Evolutionary conservation across 1,284 basidiomycete genomes (phyloP).

Genomic region (Coniophora puteana): DNA sequence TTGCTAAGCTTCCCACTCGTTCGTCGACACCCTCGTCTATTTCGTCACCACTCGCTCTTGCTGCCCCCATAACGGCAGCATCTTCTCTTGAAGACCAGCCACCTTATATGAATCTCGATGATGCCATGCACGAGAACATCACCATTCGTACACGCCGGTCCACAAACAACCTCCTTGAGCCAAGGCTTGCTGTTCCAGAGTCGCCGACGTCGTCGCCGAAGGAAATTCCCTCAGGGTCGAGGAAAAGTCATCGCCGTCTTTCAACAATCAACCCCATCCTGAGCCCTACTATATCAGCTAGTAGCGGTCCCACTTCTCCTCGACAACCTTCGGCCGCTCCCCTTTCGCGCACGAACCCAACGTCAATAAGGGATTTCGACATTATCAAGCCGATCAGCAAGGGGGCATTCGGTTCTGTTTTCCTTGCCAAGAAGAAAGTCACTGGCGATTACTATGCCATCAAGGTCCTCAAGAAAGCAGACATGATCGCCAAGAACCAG

Average conservation of each 20-base stretch:
- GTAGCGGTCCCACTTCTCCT: constrained; percentile 77
- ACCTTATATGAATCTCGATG: constrained; percentile 62
- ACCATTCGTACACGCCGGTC: constrained; percentile 59
- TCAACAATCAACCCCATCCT: constrained; percentile 68
- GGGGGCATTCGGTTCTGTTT: constrained; percentile 98
- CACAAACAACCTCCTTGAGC: constrained; percentile 61
- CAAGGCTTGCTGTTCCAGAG: constrained; percentile 60
- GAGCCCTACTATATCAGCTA: constrained; percentile 48
- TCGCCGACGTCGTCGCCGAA: constrained; percentile 66
- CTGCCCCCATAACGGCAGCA: constrained; percentile 76
- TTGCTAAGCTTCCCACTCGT: constrained; percentile 61
- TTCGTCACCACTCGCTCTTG: constrained; percentile 77
- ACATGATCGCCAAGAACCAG: constrained; percentile 99
- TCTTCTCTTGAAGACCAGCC: constrained; percentile 50
- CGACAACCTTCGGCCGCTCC: constrained; percentile 79
- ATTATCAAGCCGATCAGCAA: constrained; percentile 99
- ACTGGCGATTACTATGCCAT: constrained; percentile 99
- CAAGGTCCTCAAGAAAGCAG: constrained; percentile 98
- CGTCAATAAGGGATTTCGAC: constrained; percentile 98
- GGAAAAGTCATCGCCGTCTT: constrained; percentile 63
- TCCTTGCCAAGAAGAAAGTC: constrained; percentile 95
- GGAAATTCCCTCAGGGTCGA: constrained; percentile 44
- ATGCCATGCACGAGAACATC: constrained; percentile 32
- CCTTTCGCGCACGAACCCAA: constrained; percentile 74
- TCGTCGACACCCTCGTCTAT: constrained; percentile 83